Base-by-base conservation (phyloP, 768 basidiomycete species). In the Mycena rosella region DNA sequence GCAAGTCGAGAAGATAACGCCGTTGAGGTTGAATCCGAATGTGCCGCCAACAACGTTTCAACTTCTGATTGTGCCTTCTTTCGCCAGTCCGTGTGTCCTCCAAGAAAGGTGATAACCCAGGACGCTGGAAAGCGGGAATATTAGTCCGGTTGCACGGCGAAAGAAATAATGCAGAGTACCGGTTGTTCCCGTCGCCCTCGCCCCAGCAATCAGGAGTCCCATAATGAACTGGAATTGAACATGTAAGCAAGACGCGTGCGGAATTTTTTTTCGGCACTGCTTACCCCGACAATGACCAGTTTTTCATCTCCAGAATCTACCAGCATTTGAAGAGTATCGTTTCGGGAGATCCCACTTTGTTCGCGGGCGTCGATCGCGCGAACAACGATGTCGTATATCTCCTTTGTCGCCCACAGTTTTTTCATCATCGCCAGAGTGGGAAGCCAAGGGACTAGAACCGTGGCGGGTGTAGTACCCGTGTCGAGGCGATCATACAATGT, bases 131-230 rank as follows among this genome's bases (percentile, higher is more conserved):
- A 60, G 57, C 38, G 62, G 10, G 15, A 54, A n/a, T n/a, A n/a
- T n/a, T 40, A 65, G 64, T 30, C 14, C 26, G 36, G 15, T 18
- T 47, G 15, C 6, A n/a, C 24, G 9, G 30, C 40, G n/a, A 13
- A 22, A 64, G 38, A 52, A 24, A 40, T 45, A 61, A 44, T 2
- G 22, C 3, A 13, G 9, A 78, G 72, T 64, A 86, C 88, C 88
- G 72, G 91, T 91, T 13, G 90, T 90, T 14, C 92, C 92, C 49
- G 91, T 94, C 15, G 92, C 91, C 74, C 92, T 86, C 45, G 92
- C 89, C n/a, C 92, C 92, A 34, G 92, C 92, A 62, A 92, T 90
- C 62, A 94, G 81, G 18, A 94, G 80, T 34, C 93, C 92, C 89
- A 93, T 93, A 65, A 92, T 91, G 77, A 94, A 93, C 91, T 93